Conservation (phyloP, 768 basidiomycete species). For the Psilocybe sp. region DNA sequence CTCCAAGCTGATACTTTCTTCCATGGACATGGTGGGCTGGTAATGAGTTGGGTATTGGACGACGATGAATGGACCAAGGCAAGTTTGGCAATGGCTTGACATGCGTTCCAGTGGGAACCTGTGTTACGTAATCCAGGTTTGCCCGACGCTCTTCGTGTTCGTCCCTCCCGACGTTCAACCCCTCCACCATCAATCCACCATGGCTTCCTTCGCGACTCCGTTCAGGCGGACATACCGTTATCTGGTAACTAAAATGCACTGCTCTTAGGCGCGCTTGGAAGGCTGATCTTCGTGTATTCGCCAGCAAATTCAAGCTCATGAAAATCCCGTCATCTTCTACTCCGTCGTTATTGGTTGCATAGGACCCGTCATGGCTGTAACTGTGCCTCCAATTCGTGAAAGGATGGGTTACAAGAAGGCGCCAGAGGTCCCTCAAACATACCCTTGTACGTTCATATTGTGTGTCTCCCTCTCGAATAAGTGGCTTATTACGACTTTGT, state of each 20-base stretch:
- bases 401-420: conserved; percentile 69
- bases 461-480: too few relatives aligned
- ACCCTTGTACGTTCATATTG: conserved; percentile 63
- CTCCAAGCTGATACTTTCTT: conserved; percentile 87
- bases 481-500: too few relatives aligned
- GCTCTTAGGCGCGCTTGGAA: neutral
- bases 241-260: conserved; percentile 28
- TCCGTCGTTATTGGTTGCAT: conserved; percentile 71
- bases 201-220: conserved; percentile 43
- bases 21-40: conserved; percentile 56
- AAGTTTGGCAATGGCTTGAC: neutral
- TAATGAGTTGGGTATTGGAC: conserved; percentile 10
- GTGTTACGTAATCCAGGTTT: neutral
- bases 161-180: conserved; percentile 7
- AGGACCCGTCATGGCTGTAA: conserved; percentile 72
- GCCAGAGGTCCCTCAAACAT: conserved; percentile 71
- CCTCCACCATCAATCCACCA: conserved; percentile 16
- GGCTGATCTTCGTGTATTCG: conserved; percentile 4
- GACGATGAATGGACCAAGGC: neutral
- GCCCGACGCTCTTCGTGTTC: conserved; percentile 10
- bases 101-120: neutral
- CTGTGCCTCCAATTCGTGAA: conserved; percentile 77
- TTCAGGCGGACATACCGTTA: conserved; percentile 54
- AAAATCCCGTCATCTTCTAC: conserved; percentile 88
- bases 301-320: conserved; percentile 90